A percentile compares a stretch with the other conserved stretches of the same genome.
These are phyloP conservation scores for Trametopsis cervina DNA, from an alignment of 768 basidiomycete genomes.

Conservation along the genomic window DNA sequence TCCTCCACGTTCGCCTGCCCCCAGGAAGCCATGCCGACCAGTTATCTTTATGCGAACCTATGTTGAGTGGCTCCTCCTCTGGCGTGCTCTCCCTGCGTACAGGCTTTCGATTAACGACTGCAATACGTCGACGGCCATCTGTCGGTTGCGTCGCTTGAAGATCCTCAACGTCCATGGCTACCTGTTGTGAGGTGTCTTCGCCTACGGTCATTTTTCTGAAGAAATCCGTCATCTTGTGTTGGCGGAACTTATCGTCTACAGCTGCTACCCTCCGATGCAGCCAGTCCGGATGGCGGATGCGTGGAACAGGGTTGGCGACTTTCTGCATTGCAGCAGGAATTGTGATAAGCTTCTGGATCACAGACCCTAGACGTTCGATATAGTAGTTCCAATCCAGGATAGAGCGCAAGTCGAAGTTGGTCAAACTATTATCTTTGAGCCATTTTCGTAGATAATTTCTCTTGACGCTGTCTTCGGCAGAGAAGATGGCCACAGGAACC, in stretches of 20 bases:
- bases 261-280: slow-evolving; percentile 84
- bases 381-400: slow-evolving; percentile 99
- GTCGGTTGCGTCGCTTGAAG: slow-evolving; percentile 11
- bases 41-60: slow-evolving; percentile 57
- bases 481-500: slow-evolving; percentile 95
- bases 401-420: slow-evolving; percentile 84
- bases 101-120: slow-evolving; percentile 46
- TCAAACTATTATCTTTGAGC: slow-evolving; percentile 88
- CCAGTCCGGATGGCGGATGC: slow-evolving; percentile 97
- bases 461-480: slow-evolving; percentile 89
- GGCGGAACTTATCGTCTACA: slow-evolving; percentile 93
- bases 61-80: slow-evolving; percentile 18
- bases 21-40: slow-evolving; percentile 77
- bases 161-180: slow-evolving; percentile 40
- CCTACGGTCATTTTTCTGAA: slow-evolving; percentile 43
- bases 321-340: slow-evolving; percentile 99
- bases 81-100: slow-evolving; percentile 34
- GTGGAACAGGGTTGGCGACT: slow-evolving; percentile 91
- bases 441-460: slow-evolving; percentile 88
- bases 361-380: slow-evolving; percentile 94
- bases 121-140: slow-evolving; percentile 34
- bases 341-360: slow-evolving; percentile 98
- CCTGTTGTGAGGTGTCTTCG: slow-evolving; percentile 31
- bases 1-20: slow-evolving; percentile 75
- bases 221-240: slow-evolving; percentile 96